Base-by-base conservation (phyloP, 441 rosid genomes). In the Pelargonium australe region DNA sequence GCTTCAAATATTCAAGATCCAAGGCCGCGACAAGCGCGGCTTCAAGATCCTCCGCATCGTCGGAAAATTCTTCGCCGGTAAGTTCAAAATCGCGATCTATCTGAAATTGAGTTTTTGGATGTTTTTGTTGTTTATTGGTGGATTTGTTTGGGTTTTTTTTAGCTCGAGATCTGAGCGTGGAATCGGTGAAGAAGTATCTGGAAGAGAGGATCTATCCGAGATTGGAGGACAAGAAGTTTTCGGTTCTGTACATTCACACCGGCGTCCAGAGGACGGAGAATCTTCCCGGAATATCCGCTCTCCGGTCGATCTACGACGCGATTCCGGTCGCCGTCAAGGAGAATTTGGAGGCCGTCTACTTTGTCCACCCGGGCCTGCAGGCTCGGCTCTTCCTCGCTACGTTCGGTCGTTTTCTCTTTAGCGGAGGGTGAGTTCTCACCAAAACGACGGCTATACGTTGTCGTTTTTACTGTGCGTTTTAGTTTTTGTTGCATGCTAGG, bases 11-110 rank as follows among this genome's bases (percentile, higher is more conserved):
- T 89, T 91, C 79, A 87, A 82, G 85, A 81, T 87, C 86, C 84
- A 82, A 60, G 97, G 97, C 66, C 80, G 82, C 67, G 97, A 91
- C 64, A 89, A 83, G 78, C 87, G 76, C 7, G 94, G 96, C 76
- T 85, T 80, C 67, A 89, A 86, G 80, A 79, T 91, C 64, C 90
- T 91, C 70, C 88, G 82, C 49, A 71, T 89, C 14, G 75, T 81
- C 72, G 94, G 92, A 4, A 87, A 86, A 68, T 80, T 77, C 80
- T 89, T 89, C 65, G 86, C 93, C 63, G 90, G 96, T 90, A 77
- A 65, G 47, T 65, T 8, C 2, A 12, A 37, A 34, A 1, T 34
- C 43, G 23, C 20, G 19, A 31, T 7, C 34, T 66, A 40, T 41
- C 34, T 0, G 12, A 10, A 9, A 31, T 19, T 7, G 67, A 0